Percentiles rank a stretch among this genome's conserved stretches.
These are phyloP conservation scores for Rhipidocladum racemiflorum DNA, from an alignment of 176 grass and related monocot genomes.

Conservation along the genomic window DNA sequence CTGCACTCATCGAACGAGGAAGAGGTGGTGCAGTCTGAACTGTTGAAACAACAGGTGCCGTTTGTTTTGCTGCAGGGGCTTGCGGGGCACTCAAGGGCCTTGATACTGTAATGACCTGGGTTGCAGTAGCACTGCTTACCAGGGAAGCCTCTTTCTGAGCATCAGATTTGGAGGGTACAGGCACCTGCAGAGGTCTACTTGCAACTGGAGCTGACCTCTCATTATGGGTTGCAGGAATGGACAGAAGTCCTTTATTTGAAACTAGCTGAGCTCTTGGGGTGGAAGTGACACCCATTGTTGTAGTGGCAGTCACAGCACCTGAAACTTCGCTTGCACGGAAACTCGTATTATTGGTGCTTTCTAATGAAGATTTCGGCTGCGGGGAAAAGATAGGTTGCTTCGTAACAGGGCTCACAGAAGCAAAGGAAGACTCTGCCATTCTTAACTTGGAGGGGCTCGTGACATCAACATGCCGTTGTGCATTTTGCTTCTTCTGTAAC, in stretches of 20 bases:
- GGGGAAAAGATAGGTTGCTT: conserved; percentile 41
- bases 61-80: conserved; percentile 54
- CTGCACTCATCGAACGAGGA: conserved; percentile 72
- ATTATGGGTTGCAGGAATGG: conserved; percentile 11
- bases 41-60: conserved; percentile 43
- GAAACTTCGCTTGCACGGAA: conserved; percentile 24
- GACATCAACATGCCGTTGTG: conserved; percentile 52
- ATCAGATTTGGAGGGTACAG: conserved; percentile 43
- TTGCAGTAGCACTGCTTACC: conserved; percentile 28
- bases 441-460: conserved; percentile 45
- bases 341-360: conserved; percentile 31
- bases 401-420: conserved; percentile 55
- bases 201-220: conserved; percentile 39
- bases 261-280: conserved; percentile 13
- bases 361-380: conserved; percentile 54
- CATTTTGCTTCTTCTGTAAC: conserved; percentile 45
- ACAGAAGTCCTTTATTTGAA: conserved; percentile 45
- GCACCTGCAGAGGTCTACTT: conserved; percentile 32
- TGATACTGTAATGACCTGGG: conserved; percentile 39
- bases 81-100: conserved; percentile 77
- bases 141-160: conserved; percentile 36
- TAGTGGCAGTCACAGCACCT: conserved; percentile 30
- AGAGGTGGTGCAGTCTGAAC: conserved; percentile 46
- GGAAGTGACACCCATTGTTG: conserved; percentile 4
- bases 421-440: conserved; percentile 48